phyloP scores from a whole-genome alignment of 2,329 filamentous ascomycete species.

The Fusarium armeniacum region DNA sequence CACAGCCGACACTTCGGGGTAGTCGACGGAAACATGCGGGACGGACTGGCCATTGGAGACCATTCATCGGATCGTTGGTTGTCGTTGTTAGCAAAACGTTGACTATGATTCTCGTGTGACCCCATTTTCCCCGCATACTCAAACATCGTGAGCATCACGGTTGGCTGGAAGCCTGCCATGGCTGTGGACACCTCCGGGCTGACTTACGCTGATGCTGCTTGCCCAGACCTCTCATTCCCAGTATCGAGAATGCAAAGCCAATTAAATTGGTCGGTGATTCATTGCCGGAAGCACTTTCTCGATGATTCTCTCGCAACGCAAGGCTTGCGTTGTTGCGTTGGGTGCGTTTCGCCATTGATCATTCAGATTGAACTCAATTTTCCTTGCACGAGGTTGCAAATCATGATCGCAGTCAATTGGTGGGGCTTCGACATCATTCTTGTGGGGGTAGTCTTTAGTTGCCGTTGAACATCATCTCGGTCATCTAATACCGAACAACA shows the following conservation, averaged over 20 bases:
- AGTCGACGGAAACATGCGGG: constrained; percentile 54
- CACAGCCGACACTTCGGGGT: constrained; percentile 50
- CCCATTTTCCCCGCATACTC: constrained; percentile 49
- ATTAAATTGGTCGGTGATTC: constrained; percentile 25
- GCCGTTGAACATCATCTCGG: constrained; percentile 32
- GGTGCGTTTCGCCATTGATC: constrained; percentile 19
- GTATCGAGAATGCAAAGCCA: constrained; percentile 26
- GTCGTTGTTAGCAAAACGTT: constrained; percentile 38
- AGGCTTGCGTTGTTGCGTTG: constrained; percentile 21
- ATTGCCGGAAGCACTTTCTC: constrained; percentile 27
- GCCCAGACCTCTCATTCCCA: constrained; percentile 16
- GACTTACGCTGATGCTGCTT: constrained; percentile 21
- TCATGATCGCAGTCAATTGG: constrained; percentile 37
- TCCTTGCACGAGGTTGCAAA: constrained; percentile 12
- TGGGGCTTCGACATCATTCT: constrained; percentile 39
- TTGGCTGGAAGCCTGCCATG: constrained; percentile 39
- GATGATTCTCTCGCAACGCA: constrained; percentile 26
- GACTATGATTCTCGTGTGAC: constrained; percentile 49
- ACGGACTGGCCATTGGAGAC: constrained; percentile 40
- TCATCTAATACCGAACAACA: constrained; percentile 40
- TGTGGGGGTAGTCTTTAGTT: constrained; percentile 25
- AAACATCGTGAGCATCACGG: constrained; percentile 46
- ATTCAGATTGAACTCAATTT: constrained; percentile 15
- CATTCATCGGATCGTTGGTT: constrained; percentile 41
- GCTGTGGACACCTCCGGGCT: constrained; percentile 36